Percentiles rank a stretch among this genome's conserved stretches.
Evolutionary conservation across 306 rosid species (phyloP).

Genomic region (Hippophae rhamnoides): DNA sequence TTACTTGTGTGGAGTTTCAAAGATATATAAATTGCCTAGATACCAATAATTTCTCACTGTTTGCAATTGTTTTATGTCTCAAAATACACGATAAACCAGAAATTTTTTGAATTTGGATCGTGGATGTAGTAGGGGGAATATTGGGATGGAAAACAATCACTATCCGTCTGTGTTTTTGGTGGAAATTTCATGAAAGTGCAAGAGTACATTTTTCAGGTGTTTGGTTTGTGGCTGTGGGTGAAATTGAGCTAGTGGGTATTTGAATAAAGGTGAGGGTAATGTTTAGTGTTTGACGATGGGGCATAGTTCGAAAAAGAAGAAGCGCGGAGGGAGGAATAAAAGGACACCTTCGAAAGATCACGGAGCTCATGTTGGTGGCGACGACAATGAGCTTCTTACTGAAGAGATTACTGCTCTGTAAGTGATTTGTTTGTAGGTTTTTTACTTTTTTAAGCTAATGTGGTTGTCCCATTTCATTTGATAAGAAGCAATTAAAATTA

Average conservation of each 20-base stretch:
- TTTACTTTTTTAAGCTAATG: constrained; percentile 13
- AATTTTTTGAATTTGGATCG: no score
- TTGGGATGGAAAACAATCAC: background rate
- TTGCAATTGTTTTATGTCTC: no score
- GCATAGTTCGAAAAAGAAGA: constrained; percentile 66
- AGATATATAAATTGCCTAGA: no score
- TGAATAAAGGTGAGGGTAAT: constrained; percentile 6
- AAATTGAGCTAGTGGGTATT: background rate
- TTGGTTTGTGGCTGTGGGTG: background rate
- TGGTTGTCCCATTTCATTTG: no score
- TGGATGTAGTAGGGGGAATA: no score
- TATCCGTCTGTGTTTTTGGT: constrained; percentile 1
- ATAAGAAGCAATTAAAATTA: background rate
- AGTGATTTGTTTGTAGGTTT: constrained; percentile 7
- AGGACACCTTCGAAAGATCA: constrained; percentile 59
- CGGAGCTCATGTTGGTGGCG: constrained; percentile 23
- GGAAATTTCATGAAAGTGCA: background rate
- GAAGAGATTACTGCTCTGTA: constrained; percentile 93
- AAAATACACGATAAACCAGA: no score
- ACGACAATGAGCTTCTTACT: constrained; percentile 54
- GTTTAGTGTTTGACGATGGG: constrained; percentile 37
- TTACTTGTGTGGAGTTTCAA: no score
- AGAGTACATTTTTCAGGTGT: background rate
- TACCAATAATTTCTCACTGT: no score
- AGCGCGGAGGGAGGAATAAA: constrained; percentile 51